Evolutionary conservation across 345 rosid genomes (phyloP).

Genomic region (Excoecaria cochinchinensis): DNA sequence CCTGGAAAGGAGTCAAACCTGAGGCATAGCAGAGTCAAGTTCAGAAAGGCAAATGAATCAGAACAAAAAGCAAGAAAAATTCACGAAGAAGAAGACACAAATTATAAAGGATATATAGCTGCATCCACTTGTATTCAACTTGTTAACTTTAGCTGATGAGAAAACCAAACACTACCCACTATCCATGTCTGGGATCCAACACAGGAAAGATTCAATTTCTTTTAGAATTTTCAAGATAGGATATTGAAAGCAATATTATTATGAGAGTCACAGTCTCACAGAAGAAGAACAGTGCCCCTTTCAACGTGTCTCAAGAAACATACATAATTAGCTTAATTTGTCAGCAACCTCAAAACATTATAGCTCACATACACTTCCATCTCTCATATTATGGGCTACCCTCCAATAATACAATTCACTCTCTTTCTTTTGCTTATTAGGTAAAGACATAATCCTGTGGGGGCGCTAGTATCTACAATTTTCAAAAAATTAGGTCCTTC

Average conservation of each 20-base stretch:
- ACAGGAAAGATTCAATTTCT: conserved; percentile 18
- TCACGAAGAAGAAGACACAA: conserved; percentile 48
- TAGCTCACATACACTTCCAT: conserved; percentile 40
- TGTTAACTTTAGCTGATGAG: conserved; percentile 54
- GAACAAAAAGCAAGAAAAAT: conserved; percentile 63
- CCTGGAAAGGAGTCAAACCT: conserved; percentile 34
- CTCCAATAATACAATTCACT: conserved; percentile 51
- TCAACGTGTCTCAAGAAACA: conserved; percentile 25
- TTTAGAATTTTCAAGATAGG: conserved; percentile 15
- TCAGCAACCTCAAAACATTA: conserved; percentile 44
- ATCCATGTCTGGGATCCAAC: conserved; percentile 60
- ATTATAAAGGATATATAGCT: conserved; percentile 26
- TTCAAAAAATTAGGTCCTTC: conserved; percentile 39
- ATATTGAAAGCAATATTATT: conserved; percentile 31
- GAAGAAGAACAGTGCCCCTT: conserved; percentile 23
- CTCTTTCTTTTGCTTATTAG: conserved; percentile 35
- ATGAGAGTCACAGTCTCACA: background rate
- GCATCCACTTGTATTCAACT: conserved; percentile 67
- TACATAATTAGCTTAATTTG: conserved; percentile 45
- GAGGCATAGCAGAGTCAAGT: conserved; percentile 32
- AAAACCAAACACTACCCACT: conserved; percentile 60
- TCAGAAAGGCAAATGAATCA: conserved; percentile 74
- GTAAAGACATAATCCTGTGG: conserved; percentile 48
- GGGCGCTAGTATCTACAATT: conserved; percentile 38
- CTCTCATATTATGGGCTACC: conserved; percentile 19